These are phyloP conservation scores for Acaromyces ingoldii DNA, from an alignment of 1,284 basidiomycete species.

Conservation along the genomic window DNA sequence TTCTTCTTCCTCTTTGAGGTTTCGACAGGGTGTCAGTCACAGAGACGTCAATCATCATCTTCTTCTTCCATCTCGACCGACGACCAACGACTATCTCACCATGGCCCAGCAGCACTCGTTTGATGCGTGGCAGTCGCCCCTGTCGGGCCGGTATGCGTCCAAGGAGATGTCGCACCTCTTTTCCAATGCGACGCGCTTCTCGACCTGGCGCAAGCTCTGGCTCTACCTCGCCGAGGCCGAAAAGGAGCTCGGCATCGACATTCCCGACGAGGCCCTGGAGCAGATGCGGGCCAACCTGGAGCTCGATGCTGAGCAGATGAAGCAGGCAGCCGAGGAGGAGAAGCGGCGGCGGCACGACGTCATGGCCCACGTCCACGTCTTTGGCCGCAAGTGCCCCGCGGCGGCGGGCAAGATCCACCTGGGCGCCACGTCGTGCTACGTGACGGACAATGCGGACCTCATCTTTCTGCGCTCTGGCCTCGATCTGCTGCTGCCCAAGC, in stretches of 20 bases:
- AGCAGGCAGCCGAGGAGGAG: conserved; percentile 85
- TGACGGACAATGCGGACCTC: conserved; percentile 84
- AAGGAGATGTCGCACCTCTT: conserved; percentile 97
- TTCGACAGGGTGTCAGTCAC: neutral
- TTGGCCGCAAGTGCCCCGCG: conserved; percentile 85
- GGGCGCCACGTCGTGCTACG: conserved; percentile 96
- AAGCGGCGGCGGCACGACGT: conserved; percentile 98
- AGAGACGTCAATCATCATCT: neutral
- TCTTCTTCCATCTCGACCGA: neutral
- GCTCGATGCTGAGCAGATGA: conserved; percentile 84
- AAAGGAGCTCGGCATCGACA: conserved; percentile 86
- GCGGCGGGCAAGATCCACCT: conserved; percentile 96
- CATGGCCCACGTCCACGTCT: conserved; percentile 98
- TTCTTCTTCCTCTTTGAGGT: no score
- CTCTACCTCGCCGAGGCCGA: conserved; percentile 93
- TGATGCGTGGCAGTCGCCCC: conserved; percentile 45
- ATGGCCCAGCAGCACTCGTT: conserved; percentile 2
- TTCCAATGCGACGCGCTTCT: conserved; percentile 85
- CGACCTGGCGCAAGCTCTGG: conserved; percentile 96
- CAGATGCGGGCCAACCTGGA: conserved; percentile 91
- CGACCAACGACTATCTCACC: neutral
- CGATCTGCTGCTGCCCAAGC: conserved; percentile 75
- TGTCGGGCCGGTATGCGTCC: conserved; percentile 78
- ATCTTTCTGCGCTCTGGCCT: conserved; percentile 90
- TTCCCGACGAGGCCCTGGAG: conserved; percentile 82